These are phyloP conservation scores for Saccharomycopsis crataegensis DNA, from an alignment of 1,139 yeast genomes.

Conservation along the genomic window DNA sequence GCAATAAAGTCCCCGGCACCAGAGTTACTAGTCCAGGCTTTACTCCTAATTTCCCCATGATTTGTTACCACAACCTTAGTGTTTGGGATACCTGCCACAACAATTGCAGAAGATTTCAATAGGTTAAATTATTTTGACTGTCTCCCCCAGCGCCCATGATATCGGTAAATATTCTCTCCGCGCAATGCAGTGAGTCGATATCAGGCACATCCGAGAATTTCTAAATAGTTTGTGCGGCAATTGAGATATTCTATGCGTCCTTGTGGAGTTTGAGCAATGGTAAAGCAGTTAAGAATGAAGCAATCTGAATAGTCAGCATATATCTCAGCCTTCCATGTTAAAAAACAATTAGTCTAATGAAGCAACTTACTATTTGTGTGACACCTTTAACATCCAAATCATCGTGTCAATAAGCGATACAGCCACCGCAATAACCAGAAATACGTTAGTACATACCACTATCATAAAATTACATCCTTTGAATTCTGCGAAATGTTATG, in stretches of 20 bases:
- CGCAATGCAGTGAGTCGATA: conserved; percentile 1
- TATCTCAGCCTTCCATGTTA: no score
- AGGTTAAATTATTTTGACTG: conserved; percentile 96
- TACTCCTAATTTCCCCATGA: conserved; percentile 98
- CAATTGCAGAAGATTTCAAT: conserved; percentile 88
- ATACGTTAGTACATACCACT: no score
- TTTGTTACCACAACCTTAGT: conserved; percentile 22
- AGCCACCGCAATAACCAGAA: no score
- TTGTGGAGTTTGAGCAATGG: conserved; percentile 75
- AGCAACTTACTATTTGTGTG: no score
- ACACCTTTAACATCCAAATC: no score
- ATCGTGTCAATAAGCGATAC: no score
- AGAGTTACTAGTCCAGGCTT: conserved; percentile 86
- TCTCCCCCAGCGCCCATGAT: conserved; percentile 99
- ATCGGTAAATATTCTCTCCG: conserved; percentile 57
- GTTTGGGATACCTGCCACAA: conserved; percentile 73
- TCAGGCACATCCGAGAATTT: conserved; percentile 51
- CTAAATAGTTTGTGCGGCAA: conserved; percentile 68
- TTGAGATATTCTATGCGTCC: conserved; percentile 71
- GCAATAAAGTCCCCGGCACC: conserved; percentile 89
- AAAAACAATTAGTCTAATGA: no score
- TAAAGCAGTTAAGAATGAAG: conserved; percentile 73
- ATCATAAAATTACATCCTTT: no score
- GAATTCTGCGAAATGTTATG: no score
- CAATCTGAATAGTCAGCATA: conserved; percentile 63